Base-by-base conservation (phyloP, 75 land plant genomes). In the Isoetes taiwanensis region DNA sequence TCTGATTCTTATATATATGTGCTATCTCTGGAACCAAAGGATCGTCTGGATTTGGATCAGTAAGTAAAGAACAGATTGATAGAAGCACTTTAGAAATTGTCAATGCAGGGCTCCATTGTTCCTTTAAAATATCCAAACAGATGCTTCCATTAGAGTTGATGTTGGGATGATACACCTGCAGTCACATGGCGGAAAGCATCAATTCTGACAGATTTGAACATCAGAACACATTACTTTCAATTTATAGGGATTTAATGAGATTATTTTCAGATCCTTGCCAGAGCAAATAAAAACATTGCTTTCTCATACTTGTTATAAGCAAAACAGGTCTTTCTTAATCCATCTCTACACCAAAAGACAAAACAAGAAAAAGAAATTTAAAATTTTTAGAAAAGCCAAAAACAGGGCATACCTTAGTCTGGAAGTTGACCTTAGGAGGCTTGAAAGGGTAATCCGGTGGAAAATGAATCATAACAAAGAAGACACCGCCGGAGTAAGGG, bases 61-160 rank as follows among this genome's bases (percentile, higher is more conserved):
- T 69, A 12, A 69, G 61, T 14, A 69, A 35, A 16, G 72, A 69
- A 40, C 62, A 66, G 26, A 70, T 65, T 2, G 72, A 70, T 53
- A 70, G 29, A 6, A 70, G 62, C 2, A 84, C 90, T 80, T 85
- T 85, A 12, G 90, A 85, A 39, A 85, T 85, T 24, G 90, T 85
- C 23, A 85, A 32, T 20, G 86, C 82, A 37, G 90, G 90, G 57
- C 90, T 84, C 90, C 90, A 84, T 38, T 84, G 82, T 59, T 84
- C 89, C 65, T 84, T 82, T 38, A 84, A 63, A 27, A 84, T 84
- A 64, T 85, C 88, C 56, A 85, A 73, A 56, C 90, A 85, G 34
- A 85, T 85, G 67, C 83, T 82, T 6, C 90, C 90, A 69, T 85
- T 85, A 72, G 80, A 79, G 68, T 85, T 85, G 59, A 85, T 78